Base-by-base conservation (phyloP, 805 yeast species). In the Barnettozyma wickerhamii region DNA sequence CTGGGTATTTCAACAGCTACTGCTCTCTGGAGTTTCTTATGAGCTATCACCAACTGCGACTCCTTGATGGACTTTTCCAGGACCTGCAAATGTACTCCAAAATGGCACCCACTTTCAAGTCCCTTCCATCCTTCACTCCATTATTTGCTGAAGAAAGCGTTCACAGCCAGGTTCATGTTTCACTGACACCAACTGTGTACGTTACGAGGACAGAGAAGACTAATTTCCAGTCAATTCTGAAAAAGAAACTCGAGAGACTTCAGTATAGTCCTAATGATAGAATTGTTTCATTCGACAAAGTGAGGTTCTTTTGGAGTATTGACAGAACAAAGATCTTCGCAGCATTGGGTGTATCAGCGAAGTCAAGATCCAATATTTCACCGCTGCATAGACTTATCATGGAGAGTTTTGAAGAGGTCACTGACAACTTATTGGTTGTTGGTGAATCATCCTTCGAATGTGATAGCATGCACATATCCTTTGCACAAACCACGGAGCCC, bases 81-180 rank as follows among this genome's bases (percentile, higher is more conserved):
- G 30, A 41, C 14, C 14, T 45, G 4, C 19, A 30, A 18, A 40
- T 40, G 45, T 30, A 34, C 17, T 6, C 28, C 2, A 43, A 37
- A 19, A 30, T 43, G 37, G 34, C 49, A 15, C 38, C 49, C 17
- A 4, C 10, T 10, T 43, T 43, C 23, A 24, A 10, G 10, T n/a
- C 10, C 4, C 19, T 35, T 6, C 37, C 43, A 4, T 13, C 12
- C 5, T 41, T 47, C 10, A 21, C 17, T 18, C 49, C 52, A 1
- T 10, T 43, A 1, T 48, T 30, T 6, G 39, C 49, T 2, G 30
- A 33, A 10, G 30, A 38, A 2, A 28, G 37, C 3, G 37, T 47
- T 3, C n/a, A 19, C 6, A 41, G 40, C 6, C 37, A 19, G 13
- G 14, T 52, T 6, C 58, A 53, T 30, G 47, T 49, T 5, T 49